Evolutionary conservation across 2,329 filamentous ascomycete species (phyloP).

Genomic region (Trichophyton equinum): DNA sequence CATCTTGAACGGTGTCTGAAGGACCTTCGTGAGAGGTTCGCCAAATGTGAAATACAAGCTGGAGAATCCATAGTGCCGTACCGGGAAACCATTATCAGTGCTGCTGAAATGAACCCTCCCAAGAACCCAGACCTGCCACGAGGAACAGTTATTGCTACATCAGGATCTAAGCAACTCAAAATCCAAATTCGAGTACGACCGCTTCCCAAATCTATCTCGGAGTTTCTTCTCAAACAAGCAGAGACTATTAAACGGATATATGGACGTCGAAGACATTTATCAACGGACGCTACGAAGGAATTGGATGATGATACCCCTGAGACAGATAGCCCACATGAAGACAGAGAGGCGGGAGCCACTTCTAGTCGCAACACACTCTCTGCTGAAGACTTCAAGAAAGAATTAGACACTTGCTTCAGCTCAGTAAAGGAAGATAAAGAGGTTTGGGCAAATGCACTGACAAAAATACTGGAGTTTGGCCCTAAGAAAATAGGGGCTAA

Average conservation of each 20-base stretch:
- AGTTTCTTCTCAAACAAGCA: conserved; percentile 71
- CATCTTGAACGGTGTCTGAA: conserved; percentile 90
- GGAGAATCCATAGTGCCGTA: conserved; percentile 93
- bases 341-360: conserved; percentile 44
- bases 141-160: conserved; percentile 62
- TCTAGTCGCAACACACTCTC: conserved; percentile 52
- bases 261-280: conserved; percentile 50
- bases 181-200: conserved; percentile 67
- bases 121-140: conserved; percentile 75
- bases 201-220: conserved; percentile 62
- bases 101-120: conserved; percentile 82
- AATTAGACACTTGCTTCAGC: conserved; percentile 54
- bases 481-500: conserved; percentile 78
- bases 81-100: conserved; percentile 76
- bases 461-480: conserved; percentile 81
- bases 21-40: conserved; percentile 83
- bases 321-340: conserved; percentile 21
- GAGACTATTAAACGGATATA: conserved; percentile 69
- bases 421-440: conserved; percentile 61
- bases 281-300: conserved; percentile 24
- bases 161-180: conserved; percentile 74
- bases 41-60: conserved; percentile 85
- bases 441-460: conserved; percentile 61
- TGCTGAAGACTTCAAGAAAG: conserved; percentile 60
- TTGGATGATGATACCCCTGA: conserved; percentile 9